Evolutionary conservation across 169 alveolate species (phyloP).

Genomic region (Miamiensis avidus): DNA sequence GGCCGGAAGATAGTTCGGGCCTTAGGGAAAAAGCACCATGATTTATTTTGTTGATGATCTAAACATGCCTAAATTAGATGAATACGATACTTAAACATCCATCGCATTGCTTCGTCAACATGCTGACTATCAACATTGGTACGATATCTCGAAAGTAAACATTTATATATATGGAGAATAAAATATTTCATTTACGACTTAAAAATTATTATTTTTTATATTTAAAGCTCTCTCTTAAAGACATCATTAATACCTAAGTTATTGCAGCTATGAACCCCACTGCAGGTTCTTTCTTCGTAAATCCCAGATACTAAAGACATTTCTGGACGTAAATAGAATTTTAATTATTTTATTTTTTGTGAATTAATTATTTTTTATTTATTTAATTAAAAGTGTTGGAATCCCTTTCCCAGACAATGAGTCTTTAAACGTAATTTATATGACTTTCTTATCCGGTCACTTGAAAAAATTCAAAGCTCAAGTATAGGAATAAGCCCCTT

Average conservation of each 20-base stretch:
- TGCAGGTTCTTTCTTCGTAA: conserved; percentile 93
- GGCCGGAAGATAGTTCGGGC: conserved; percentile 95
- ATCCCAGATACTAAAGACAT: conserved; percentile 94
- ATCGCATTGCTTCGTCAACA: conserved; percentile 93
- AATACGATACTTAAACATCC: conserved; percentile 94
- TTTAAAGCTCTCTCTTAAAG: conserved; percentile 82
- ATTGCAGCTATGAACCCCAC: conserved; percentile 91
- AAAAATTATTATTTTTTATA: too few species aligned
- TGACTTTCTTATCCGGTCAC: conserved; percentile 91
- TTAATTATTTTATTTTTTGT: too few species aligned
- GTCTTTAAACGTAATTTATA: conserved; percentile 90
- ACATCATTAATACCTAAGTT: conserved; percentile 90
- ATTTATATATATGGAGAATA: background rate
- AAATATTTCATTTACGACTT: background rate
- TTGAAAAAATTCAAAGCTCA: conserved; percentile 88
- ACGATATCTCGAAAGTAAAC: conserved; percentile 82
- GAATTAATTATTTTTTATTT: too few species aligned
- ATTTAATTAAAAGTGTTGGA: conserved; percentile 53
- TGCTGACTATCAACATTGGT: conserved; percentile 93
- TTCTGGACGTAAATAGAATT: conserved; percentile 86
- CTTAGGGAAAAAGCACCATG: conserved; percentile 93
- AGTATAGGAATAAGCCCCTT: conserved; percentile 90
- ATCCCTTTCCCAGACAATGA: conserved; percentile 93
- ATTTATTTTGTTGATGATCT: conserved; percentile 96
- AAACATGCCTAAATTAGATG: conserved; percentile 96